Conservation (phyloP, 306 rosid species). For the Begonia masoniana region DNA sequence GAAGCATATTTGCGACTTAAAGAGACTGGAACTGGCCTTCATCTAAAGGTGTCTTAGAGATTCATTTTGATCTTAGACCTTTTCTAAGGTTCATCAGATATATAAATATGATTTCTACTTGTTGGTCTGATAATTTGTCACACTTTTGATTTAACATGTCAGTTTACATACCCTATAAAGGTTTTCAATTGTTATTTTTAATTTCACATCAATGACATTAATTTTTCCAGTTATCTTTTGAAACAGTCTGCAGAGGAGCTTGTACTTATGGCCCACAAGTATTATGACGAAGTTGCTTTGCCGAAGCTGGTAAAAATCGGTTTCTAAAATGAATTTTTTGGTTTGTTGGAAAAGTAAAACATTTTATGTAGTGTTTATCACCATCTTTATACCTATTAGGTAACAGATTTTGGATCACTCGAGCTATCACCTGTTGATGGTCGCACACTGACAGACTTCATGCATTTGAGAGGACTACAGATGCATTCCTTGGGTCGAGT, state of each 20-base stretch:
- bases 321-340: conserved; percentile 4
- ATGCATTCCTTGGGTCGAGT: conserved; percentile 86
- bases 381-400: conserved; percentile 34
- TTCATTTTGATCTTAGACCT: conserved; percentile 6
- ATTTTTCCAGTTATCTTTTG: conserved; percentile 16
- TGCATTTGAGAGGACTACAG: conserved; percentile 88
- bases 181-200: too few species aligned
- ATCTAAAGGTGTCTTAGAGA: conserved; percentile 49
- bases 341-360: conserved; percentile 3
- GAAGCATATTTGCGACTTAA: conserved; percentile 53
- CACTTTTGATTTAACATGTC: too few species aligned
- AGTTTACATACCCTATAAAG: too few species aligned
- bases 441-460: conserved; percentile 89
- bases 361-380: conserved; percentile 13
- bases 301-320: conserved; percentile 75
- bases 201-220: conserved; percentile 3
- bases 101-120: too few species aligned
- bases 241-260: conserved; percentile 77
- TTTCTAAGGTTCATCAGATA: too few species aligned
- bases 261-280: conserved; percentile 51
- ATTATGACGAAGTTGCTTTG: conserved; percentile 76
- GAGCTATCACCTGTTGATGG: conserved; percentile 99
- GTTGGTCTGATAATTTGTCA: too few species aligned
- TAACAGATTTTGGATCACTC: conserved; percentile 81
- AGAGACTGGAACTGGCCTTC: conserved; percentile 80